phyloP scores from a whole-genome alignment of 2,329 filamentous ascomycete genomes.

The Penicillium sp. region DNA sequence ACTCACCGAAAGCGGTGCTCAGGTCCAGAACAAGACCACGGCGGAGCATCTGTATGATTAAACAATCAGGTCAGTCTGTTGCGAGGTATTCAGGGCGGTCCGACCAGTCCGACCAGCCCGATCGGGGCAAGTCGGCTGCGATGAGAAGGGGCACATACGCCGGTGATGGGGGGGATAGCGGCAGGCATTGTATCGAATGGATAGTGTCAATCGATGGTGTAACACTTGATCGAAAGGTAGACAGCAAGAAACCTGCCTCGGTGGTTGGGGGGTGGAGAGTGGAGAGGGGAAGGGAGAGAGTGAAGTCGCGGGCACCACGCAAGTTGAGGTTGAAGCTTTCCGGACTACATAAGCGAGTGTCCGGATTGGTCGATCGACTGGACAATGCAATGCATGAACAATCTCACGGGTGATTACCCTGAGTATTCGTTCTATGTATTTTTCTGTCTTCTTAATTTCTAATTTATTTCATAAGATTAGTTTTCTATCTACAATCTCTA shows the following conservation, averaged over 20 bases:
- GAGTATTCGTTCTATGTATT: no score
- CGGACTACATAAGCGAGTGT: slow-evolving; percentile 40
- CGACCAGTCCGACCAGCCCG: slow-evolving; percentile 18
- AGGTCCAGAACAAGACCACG: slow-evolving; percentile 69
- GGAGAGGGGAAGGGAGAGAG: slow-evolving; percentile 24
- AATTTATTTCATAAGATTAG: not conserved
- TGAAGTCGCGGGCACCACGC: slow-evolving; percentile 30
- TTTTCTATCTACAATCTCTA: no score
- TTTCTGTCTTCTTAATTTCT: not conserved
- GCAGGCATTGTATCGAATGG: slow-evolving; percentile 43
- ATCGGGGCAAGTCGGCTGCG: slow-evolving; percentile 23
- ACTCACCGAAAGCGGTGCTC: slow-evolving; percentile 67
- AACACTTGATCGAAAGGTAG: slow-evolving; percentile 8
- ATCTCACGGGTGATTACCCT: no score
- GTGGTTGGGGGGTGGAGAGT: slow-evolving; percentile 27
- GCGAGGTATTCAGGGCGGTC: not conserved
- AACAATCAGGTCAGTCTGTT: slow-evolving; percentile 20
- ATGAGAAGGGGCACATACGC: slow-evolving; percentile 44
- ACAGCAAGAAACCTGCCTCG: slow-evolving; percentile 30
- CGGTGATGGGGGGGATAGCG: slow-evolving; percentile 51
- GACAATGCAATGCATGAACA: not conserved
- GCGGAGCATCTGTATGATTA: slow-evolving; percentile 63
- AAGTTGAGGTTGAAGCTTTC: slow-evolving; percentile 39
- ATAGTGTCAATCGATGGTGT: slow-evolving; percentile 19
- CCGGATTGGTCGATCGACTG: slow-evolving; percentile 34